Evolutionary conservation across 345 rosid genomes (phyloP).

Genomic region (Nephelium lappaceum): DNA sequence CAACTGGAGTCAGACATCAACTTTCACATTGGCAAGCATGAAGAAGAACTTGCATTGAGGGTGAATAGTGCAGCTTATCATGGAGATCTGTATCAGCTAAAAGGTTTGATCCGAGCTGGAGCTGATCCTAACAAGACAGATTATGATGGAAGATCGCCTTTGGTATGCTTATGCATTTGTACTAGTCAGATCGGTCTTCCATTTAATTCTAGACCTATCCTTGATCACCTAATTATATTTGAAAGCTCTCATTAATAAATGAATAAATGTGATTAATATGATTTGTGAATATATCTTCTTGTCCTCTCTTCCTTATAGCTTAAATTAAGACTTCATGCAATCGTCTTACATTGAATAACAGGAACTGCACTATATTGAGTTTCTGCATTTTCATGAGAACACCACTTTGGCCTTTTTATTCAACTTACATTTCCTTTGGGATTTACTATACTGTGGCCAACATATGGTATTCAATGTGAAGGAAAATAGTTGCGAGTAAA

Average conservation of each 20-base stretch:
- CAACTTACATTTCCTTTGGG: too few relatives aligned
- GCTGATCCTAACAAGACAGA: conserved; percentile 90
- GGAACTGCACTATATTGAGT: not conserved
- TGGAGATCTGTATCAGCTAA: conserved; percentile 82
- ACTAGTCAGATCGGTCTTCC: not conserved
- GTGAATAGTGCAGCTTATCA: conserved; percentile 84
- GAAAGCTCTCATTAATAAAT: not conserved
- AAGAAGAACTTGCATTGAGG: conserved; percentile 90
- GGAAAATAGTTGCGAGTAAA: too few relatives aligned
- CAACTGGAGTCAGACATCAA: conserved; percentile 79
- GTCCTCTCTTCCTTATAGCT: not conserved
- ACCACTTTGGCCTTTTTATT: not conserved
- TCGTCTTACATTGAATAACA: not conserved
- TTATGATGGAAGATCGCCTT: conserved; percentile 90
- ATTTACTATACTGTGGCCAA: too few relatives aligned
- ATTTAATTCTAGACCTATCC: not conserved
- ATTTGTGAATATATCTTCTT: not conserved
- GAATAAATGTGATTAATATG: not conserved
- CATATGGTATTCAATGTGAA: too few relatives aligned
- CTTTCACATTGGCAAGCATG: conserved; percentile 91
- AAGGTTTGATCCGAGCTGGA: conserved; percentile 74
- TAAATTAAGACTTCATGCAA: not conserved
- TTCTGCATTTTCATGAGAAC: not conserved
- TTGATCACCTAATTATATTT: not conserved
- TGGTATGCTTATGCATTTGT: conserved; percentile 50